Conservation (phyloP, 2,329 filamentous ascomycete species). For the Hypoxylon sp. region DNA sequence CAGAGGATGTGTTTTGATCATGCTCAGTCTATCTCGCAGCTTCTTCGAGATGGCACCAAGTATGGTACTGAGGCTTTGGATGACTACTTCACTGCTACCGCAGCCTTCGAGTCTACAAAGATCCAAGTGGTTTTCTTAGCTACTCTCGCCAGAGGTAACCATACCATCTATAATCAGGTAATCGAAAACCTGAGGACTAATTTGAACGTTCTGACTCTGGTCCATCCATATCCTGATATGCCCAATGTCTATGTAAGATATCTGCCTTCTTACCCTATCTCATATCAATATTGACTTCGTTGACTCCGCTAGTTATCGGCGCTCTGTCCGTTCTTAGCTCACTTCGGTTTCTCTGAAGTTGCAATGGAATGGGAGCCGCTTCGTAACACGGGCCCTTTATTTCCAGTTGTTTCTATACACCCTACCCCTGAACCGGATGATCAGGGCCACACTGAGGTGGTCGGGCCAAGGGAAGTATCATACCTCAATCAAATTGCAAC, state of each 20-base stretch:
- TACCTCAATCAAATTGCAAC: neutral
- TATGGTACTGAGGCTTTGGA: neutral
- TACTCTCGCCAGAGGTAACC: neutral
- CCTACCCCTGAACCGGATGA: neutral
- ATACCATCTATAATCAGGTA: neutral
- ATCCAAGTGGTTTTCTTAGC: neutral
- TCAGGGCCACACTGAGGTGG: neutral
- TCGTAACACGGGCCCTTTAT: neutral
- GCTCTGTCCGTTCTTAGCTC: slow-evolving; percentile 1
- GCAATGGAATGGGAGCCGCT: slow-evolving; percentile 1
- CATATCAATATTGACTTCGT: neutral
- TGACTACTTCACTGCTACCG: neutral
- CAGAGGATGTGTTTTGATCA: neutral
- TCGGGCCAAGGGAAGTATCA: neutral
- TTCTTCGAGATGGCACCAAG: neutral
- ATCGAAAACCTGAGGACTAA: neutral
- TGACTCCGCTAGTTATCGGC: neutral
- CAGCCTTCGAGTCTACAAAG: neutral
- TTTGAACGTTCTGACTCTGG: neutral
- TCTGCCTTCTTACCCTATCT: neutral
- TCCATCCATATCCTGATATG: neutral
- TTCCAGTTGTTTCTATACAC: neutral
- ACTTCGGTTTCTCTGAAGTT: neutral
- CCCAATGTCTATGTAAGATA: neutral
- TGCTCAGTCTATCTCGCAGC: neutral